Conservation (phyloP, 192 early-diverging fungal genomes). For the Coemansia sp. region DNA sequence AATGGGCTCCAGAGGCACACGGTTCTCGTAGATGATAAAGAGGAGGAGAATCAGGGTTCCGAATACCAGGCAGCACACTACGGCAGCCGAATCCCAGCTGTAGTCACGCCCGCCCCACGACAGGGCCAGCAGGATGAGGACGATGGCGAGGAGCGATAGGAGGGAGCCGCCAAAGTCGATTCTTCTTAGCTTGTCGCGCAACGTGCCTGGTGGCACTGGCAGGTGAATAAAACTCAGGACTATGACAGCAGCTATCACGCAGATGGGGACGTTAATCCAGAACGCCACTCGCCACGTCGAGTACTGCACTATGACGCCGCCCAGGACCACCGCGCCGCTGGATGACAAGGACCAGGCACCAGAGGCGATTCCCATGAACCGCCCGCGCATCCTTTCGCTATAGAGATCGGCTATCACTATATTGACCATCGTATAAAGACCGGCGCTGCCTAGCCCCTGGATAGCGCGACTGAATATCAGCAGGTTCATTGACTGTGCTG, state of each 20-base stretch:
- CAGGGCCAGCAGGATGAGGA: conserved; percentile 55
- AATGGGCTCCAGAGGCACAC: conserved; percentile 56
- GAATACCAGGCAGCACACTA: conserved; percentile 39
- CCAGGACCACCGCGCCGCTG: conserved; percentile 68
- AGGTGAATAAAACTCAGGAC: conserved; percentile 65
- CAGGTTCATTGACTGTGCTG: conserved; percentile 42
- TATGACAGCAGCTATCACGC: conserved; percentile 52
- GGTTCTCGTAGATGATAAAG: conserved; percentile 61
- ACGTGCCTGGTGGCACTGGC: conserved; percentile 39
- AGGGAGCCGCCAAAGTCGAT: conserved; percentile 58
- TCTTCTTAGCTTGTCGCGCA: conserved; percentile 44
- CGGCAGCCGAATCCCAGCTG: conserved; percentile 53
- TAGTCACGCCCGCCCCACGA: conserved; percentile 59
- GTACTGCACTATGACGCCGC: conserved; percentile 71
- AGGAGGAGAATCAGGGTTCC: conserved; percentile 26
- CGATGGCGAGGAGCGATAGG: conserved; percentile 45
- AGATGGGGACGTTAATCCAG: conserved; percentile 79
- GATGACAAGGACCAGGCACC: conserved; percentile 59
- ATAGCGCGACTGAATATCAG: conserved; percentile 71
- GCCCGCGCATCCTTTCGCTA: conserved; percentile 65
- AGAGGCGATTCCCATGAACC: conserved; percentile 65
- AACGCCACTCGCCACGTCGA: conserved; percentile 67
- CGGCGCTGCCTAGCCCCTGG: conserved; percentile 70
- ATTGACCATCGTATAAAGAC: conserved; percentile 59
- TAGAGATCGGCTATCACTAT: conserved; percentile 78